Evolutionary conservation across 129 eudicot genomes (phyloP).

Genomic region (carrot (Daucus carota)): DH1_v3.0 NC_030389.2:36065001-36065500

Average conservation of each 20-base stretch:
- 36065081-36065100: not conserved
- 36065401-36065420: constrained; percentile 59
- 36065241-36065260: not conserved
- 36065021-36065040: not conserved
- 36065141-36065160: not conserved
- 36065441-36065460: constrained; percentile 89
- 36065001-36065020: not conserved
- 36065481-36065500: constrained; percentile 78
- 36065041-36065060: not conserved
- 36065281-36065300: constrained; percentile 1
- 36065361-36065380: not conserved
- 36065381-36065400: not conserved
- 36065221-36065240: not conserved
- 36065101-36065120: too few species aligned
- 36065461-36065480: constrained; percentile 97
- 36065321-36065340: not conserved
- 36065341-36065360: not conserved
- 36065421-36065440: constrained; percentile 84
- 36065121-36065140: not conserved
- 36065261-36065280: not conserved
- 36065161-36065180: not conserved
- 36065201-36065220: not conserved
- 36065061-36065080: not conserved
- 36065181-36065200: not conserved
- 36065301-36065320: not conserved